Conservation (phyloP, 257 asterid species). For the Gentiana macrophylla region DNA sequence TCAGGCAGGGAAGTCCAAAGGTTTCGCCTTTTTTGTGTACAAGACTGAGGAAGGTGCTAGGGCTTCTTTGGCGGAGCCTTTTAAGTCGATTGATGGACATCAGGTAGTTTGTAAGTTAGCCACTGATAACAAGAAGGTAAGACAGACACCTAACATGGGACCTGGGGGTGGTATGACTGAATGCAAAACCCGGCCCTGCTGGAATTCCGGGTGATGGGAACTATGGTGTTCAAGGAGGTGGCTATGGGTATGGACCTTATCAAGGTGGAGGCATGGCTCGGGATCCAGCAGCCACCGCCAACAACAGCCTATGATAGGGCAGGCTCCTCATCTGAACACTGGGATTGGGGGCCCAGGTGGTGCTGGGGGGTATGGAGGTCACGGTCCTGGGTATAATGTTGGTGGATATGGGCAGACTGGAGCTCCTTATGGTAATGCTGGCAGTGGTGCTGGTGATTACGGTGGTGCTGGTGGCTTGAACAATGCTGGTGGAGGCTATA, state of each 20-base stretch:
- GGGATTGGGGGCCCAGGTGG: conserved; percentile 50
- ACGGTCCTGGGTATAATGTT: conserved; percentile 19
- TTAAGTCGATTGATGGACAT: conserved; percentile 76
- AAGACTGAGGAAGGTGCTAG: conserved; percentile 91
- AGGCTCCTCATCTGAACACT: conserved; percentile 33
- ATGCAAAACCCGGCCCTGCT: conserved; percentile 16
- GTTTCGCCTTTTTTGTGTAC: conserved; percentile 90
- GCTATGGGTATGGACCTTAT: conserved; percentile 36
- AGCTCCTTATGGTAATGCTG: conserved; percentile 28
- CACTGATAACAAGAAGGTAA: conserved; percentile 75
- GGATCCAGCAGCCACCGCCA: conserved; percentile 42
- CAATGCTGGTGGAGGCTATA: conserved; percentile 41
- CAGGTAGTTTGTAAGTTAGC: conserved; percentile 87
- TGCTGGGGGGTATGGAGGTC: conserved; percentile 39
- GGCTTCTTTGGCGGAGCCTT: conserved; percentile 62
- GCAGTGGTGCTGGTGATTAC: conserved; percentile 37
- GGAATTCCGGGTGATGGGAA: conserved; percentile 29
- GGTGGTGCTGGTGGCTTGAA: conserved; percentile 52
- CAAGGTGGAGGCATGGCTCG: conserved; percentile 40
- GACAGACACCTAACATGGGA: conserved; percentile 55
- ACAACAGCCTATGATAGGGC: conserved; percentile 54
- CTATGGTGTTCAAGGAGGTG: conserved; percentile 39
- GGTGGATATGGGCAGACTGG: conserved; percentile 34
- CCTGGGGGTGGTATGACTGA: conserved; percentile 47
- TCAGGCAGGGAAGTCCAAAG: conserved; percentile 89